Evolutionary conservation across 352 stramenopile genomes (phyloP).

Genomic region (Pythium volutum): DNA sequence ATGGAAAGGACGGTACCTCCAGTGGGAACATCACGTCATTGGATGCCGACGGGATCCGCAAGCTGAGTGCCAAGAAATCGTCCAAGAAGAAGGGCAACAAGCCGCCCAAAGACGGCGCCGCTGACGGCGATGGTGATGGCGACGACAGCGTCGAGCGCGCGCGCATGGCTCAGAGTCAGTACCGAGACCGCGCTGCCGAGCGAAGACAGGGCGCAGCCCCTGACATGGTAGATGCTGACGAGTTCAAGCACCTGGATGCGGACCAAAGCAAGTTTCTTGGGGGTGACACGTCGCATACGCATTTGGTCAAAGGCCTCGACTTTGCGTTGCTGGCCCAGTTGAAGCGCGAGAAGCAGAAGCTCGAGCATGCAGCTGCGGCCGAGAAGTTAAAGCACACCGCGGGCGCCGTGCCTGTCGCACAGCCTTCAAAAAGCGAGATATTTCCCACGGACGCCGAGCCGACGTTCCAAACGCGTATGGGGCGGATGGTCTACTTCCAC

Average conservation of each 20-base stretch:
- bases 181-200: slow-evolving; percentile 70
- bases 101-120: slow-evolving; percentile 26
- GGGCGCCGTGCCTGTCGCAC: background rate
- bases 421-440: slow-evolving; percentile 19
- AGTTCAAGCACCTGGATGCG: slow-evolving; percentile 52
- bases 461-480: slow-evolving; percentile 56
- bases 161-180: slow-evolving; percentile 22
- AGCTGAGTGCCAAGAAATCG: slow-evolving; percentile 54
- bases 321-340: slow-evolving; percentile 83
- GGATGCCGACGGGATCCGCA: slow-evolving; percentile 45
- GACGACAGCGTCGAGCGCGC: background rate
- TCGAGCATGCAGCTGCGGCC: slow-evolving; percentile 30
- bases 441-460: slow-evolving; percentile 26
- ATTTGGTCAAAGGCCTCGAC: slow-evolving; percentile 90
- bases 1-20: slow-evolving; percentile 9
- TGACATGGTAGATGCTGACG: slow-evolving; percentile 40
- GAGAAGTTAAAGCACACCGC: slow-evolving; percentile 26
- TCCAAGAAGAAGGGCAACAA: slow-evolving; percentile 53
- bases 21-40: slow-evolving; percentile 52
- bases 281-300: slow-evolving; percentile 71
- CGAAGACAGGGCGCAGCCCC: slow-evolving; percentile 34
- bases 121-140: slow-evolving; percentile 14
- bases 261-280: slow-evolving; percentile 56
- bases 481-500: slow-evolving; percentile 63
- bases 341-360: slow-evolving; percentile 70